A percentile compares a stretch with the other conserved stretches of the same genome.
phyloP scores from a whole-genome alignment of 1,284 basidiomycete species.

The Moesziomyces globuligerus region DNA sequence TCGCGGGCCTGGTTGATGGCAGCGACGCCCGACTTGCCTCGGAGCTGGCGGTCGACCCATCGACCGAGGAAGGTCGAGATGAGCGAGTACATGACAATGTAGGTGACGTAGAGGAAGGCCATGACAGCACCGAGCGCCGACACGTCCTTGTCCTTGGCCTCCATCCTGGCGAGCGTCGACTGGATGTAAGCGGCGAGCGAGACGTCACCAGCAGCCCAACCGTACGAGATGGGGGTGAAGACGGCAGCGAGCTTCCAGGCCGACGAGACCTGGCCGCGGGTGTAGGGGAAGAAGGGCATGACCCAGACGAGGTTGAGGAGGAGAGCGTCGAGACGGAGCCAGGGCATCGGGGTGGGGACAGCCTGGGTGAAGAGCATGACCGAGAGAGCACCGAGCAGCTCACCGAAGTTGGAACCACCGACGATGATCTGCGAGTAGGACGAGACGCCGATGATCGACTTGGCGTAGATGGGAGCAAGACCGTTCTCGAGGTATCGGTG shows the following conservation, averaged over 20 bases:
- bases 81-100: slow-evolving; percentile 65
- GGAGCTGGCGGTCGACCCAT: slow-evolving; percentile 63
- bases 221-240: slow-evolving; percentile 67
- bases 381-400: slow-evolving; percentile 66
- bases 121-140: slow-evolving; percentile 68
- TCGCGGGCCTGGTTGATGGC: slow-evolving; percentile 49
- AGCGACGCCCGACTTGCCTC: slow-evolving; percentile 26
- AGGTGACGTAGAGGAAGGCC: slow-evolving; percentile 64
- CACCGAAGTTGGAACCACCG: slow-evolving; percentile 61
- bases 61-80: slow-evolving; percentile 67
- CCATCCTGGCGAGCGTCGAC: slow-evolving; percentile 64
- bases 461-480: slow-evolving; percentile 67
- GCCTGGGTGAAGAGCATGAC: slow-evolving; percentile 64
- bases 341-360: slow-evolving; percentile 66
- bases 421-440: slow-evolving; percentile 66
- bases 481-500: slow-evolving; percentile 68
- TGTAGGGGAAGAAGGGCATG: slow-evolving; percentile 63
- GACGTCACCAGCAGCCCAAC: slow-evolving; percentile 69
- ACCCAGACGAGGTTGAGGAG: slow-evolving; percentile 68
- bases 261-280: slow-evolving; percentile 27
- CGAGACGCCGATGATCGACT: slow-evolving; percentile 63
- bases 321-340: slow-evolving; percentile 66
- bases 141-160: slow-evolving; percentile 64
- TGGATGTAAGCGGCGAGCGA: slow-evolving; percentile 69
- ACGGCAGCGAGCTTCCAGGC: slow-evolving; percentile 63